Conservation (phyloP, 345 rosid genomes). For the Gynandropsis gynandra region DNA sequence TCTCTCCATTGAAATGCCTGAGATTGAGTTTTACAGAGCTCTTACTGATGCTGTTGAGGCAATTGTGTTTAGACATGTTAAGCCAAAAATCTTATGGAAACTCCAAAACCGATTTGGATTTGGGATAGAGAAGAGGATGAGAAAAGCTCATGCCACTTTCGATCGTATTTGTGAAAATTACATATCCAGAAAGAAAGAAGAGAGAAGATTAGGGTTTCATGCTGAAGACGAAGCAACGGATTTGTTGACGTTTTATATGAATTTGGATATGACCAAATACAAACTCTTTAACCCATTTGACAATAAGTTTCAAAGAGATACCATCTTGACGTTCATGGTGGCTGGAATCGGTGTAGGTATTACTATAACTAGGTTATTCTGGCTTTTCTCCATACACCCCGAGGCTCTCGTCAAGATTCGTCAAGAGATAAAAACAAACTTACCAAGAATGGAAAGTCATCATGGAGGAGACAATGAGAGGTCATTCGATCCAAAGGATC, state of each 20-base stretch:
- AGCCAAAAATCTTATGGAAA: constrained; percentile 23
- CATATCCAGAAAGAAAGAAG: constrained; percentile 20
- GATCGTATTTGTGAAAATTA: neutral
- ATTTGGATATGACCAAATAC: neutral
- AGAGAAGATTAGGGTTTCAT: neutral
- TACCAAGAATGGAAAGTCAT: no score
- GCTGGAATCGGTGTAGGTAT: constrained; percentile 31
- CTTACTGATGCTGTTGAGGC: constrained; percentile 21
- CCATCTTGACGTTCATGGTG: constrained; percentile 25
- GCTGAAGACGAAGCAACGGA: constrained; percentile 7
- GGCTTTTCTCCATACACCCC: constrained; percentile 28
- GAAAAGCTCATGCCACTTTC: constrained; percentile 3
- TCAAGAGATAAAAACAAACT: constrained; percentile 23
- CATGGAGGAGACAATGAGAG: neutral
- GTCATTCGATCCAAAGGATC: neutral
- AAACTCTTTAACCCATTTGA: neutral
- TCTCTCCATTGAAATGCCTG: constrained; percentile 23
- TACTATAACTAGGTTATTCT: constrained; percentile 31
- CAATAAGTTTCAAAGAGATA: constrained; percentile 34
- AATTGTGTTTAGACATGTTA: neutral
- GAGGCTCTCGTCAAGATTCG: constrained; percentile 25
- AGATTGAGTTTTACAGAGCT: constrained; percentile 14
- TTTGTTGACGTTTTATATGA: constrained; percentile 26
- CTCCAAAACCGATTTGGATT: constrained; percentile 20
- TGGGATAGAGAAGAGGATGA: constrained; percentile 29